Evolutionary conservation across 2,329 filamentous ascomycete species (phyloP).

Genomic region (Neonectria punicea): DNA sequence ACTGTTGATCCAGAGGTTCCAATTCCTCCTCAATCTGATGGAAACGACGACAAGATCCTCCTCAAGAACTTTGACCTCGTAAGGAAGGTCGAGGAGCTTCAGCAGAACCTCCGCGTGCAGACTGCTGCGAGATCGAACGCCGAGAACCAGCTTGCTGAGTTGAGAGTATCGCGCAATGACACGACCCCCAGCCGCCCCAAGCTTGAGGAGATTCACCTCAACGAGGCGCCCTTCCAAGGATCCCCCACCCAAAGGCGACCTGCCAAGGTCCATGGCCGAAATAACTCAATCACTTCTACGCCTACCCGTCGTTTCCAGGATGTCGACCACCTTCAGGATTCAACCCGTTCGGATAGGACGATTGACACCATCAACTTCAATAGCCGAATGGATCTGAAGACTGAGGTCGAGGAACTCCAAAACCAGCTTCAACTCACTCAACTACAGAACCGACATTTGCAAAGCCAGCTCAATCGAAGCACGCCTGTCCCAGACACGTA

Average conservation of each 20-base stretch:
- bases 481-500: conserved; percentile 71
- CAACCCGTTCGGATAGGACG: conserved; percentile 84
- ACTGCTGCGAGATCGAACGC: conserved; percentile 83
- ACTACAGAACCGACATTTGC: conserved; percentile 94
- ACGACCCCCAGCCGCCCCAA: conserved; percentile 76
- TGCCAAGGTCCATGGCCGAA: conserved; percentile 62
- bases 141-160: conserved; percentile 82
- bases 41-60: conserved; percentile 70
- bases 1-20: conserved; percentile 83
- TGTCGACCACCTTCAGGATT: conserved; percentile 71
- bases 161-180: conserved; percentile 79
- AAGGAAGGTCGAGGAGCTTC: conserved; percentile 86
- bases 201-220: conserved; percentile 88
- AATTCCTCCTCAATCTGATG: conserved; percentile 70
- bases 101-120: conserved; percentile 86
- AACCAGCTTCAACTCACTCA: conserved; percentile 93
- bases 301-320: conserved; percentile 78
- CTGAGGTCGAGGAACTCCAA: conserved; percentile 90
- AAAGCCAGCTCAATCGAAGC: conserved; percentile 82
- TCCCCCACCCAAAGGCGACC: conserved; percentile 79
- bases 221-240: conserved; percentile 77
- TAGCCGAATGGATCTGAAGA: conserved; percentile 88
- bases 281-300: conserved; percentile 80
- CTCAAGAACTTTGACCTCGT: conserved; percentile 85
- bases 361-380: conserved; percentile 84